These are phyloP conservation scores for Aspergillus terreus DNA, from an alignment of 2,329 filamentous ascomycete genomes.

Conservation along the genomic window DNA sequence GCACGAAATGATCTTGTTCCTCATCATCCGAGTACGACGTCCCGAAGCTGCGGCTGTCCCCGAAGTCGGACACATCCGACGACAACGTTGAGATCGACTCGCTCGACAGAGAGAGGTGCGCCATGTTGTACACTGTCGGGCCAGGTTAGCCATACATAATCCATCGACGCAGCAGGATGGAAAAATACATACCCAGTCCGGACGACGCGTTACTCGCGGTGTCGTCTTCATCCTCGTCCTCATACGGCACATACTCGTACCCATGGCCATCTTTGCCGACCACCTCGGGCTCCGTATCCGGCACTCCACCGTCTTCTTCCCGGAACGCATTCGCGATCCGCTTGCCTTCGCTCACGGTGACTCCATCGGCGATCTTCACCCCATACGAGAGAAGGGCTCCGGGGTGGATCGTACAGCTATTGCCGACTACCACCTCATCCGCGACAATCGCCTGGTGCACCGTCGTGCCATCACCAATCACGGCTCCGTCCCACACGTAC, in stretches of 20 bases:
- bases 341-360: slow-evolving; percentile 39
- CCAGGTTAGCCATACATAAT: slow-evolving; percentile 8
- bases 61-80: slow-evolving; percentile 48
- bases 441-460: slow-evolving; percentile 74
- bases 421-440: slow-evolving; percentile 67
- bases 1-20: slow-evolving; percentile 67
- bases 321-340: slow-evolving; percentile 45
- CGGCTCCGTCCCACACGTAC: slow-evolving; percentile 83
- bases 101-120: slow-evolving; percentile 42
- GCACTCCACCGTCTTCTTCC: slow-evolving; percentile 41
- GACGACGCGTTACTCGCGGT: slow-evolving; percentile 58
- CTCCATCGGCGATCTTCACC: slow-evolving; percentile 65
- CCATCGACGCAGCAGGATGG: not conserved
- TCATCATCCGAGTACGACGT: slow-evolving; percentile 67
- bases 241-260: slow-evolving; percentile 62
- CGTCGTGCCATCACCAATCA: slow-evolving; percentile 69
- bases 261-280: slow-evolving; percentile 59
- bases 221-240: slow-evolving; percentile 63
- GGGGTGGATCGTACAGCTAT: slow-evolving; percentile 62
- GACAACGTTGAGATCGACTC: slow-evolving; percentile 63
- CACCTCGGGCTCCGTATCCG: slow-evolving; percentile 47
- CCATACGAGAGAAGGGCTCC: slow-evolving; percentile 78
- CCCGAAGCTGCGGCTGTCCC: slow-evolving; percentile 65
- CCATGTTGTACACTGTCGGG: slow-evolving; percentile 48
- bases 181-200: slow-evolving; percentile 28